A percentile compares a stretch with the other conserved stretches of the same genome.
Conservation (phyloP, 2,329 filamentous ascomycete genomes). For the Clarireedia homoeocarpa region DNA sequence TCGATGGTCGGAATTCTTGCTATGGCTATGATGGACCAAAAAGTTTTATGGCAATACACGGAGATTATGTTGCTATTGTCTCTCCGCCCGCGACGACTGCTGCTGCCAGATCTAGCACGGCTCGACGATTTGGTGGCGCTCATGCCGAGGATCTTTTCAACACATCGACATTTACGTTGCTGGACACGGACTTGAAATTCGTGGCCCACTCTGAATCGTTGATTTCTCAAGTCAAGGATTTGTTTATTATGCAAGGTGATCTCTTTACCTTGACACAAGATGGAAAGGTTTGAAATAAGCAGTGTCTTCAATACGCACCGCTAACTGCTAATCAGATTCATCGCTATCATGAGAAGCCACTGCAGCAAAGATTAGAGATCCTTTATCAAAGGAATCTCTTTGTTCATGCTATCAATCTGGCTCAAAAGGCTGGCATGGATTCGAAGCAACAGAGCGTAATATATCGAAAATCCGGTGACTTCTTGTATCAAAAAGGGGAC, state of each 20-base stretch:
- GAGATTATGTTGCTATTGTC: slow-evolving; percentile 80
- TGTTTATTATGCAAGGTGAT: slow-evolving; percentile 86
- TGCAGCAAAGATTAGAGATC: slow-evolving; percentile 87
- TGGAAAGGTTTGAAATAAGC: slow-evolving; percentile 61
- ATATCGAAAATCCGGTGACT: slow-evolving; percentile 88
- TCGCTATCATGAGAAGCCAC: slow-evolving; percentile 81
- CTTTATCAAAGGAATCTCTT: slow-evolving; percentile 92
- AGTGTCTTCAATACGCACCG: slow-evolving; percentile 4
- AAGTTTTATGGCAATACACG: slow-evolving; percentile 68
- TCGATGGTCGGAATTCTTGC: slow-evolving; percentile 77
- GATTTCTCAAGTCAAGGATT: slow-evolving; percentile 67
- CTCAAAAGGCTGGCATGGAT: slow-evolving; percentile 80
- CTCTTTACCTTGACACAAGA: slow-evolving; percentile 86
- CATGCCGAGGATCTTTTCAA: slow-evolving; percentile 74
- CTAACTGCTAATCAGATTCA: slow-evolving; percentile 56
- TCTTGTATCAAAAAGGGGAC: slow-evolving; percentile 88
- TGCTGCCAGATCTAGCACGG: slow-evolving; percentile 44
- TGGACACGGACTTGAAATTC: slow-evolving; percentile 88
- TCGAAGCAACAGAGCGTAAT: slow-evolving; percentile 79
- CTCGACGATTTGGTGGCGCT: slow-evolving; percentile 63
- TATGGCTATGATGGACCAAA: slow-evolving; percentile 91
- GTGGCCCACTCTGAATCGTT: slow-evolving; percentile 84
- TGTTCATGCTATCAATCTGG: slow-evolving; percentile 82
- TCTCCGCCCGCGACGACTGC: slow-evolving; percentile 56
- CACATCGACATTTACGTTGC: slow-evolving; percentile 77